Evolutionary conservation across 2,329 filamentous ascomycete genomes (phyloP).

Genomic region (Fusarium sp.): DNA sequence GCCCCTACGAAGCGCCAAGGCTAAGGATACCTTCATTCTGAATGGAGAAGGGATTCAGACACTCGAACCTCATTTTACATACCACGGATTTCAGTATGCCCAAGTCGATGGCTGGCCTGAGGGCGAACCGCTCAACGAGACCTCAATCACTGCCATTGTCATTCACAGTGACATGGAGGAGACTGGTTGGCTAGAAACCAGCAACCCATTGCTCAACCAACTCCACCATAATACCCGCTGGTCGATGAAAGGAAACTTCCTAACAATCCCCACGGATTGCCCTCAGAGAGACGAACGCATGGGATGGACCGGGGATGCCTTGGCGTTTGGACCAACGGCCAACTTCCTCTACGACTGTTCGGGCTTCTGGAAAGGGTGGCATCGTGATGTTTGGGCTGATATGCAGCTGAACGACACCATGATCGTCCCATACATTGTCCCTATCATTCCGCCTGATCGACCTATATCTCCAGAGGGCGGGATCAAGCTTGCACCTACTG

Average conservation of each 20-base stretch:
- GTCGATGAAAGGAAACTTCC: constrained; percentile 72
- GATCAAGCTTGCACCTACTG: neutral
- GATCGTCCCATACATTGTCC: constrained; percentile 21
- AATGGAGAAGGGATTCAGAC: constrained; percentile 15
- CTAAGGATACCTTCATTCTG: constrained; percentile 53
- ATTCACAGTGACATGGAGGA: constrained; percentile 68
- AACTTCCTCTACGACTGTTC: constrained; percentile 68
- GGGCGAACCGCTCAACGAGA: constrained; percentile 18
- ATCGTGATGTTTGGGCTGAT: constrained; percentile 35
- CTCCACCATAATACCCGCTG: constrained; percentile 69
- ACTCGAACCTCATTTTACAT: constrained; percentile 62
- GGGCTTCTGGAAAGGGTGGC: constrained; percentile 58
- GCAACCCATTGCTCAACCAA: constrained; percentile 66
- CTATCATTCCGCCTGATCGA: neutral
- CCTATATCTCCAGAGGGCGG: neutral
- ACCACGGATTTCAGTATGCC: constrained; percentile 69
- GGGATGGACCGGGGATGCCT: constrained; percentile 67
- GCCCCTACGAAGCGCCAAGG: constrained; percentile 61
- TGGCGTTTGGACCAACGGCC: constrained; percentile 65
- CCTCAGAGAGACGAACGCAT: constrained; percentile 69
- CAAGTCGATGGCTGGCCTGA: constrained; percentile 61
- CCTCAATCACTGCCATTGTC: constrained; percentile 51
- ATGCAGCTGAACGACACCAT: constrained; percentile 24
- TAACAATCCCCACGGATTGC: constrained; percentile 71
- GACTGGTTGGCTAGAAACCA: constrained; percentile 68